Evolutionary conservation across 768 basidiomycete genomes (phyloP), one percentile per base, ranked within the genome.

Genomic region (Boletus sp.): DNA sequence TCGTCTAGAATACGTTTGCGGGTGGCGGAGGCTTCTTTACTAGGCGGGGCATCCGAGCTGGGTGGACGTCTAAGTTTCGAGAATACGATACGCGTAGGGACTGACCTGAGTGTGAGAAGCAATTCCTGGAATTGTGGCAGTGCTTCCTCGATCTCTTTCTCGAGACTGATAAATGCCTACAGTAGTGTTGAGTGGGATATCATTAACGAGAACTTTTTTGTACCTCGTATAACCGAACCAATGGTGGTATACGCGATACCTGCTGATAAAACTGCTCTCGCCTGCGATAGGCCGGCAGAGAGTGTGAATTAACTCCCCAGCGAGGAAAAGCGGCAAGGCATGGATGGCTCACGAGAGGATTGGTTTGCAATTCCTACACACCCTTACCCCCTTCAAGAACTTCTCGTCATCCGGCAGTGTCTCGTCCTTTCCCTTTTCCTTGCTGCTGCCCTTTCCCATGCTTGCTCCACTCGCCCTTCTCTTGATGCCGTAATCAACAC

Each of bases 111-210:
- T 10, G 79, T 82, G 41, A 89, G 69, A 30, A 97, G 71, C 28
- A 94, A 78, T 66, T 96, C 94, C 64, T 96, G 92, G 68, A 96
- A 95, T 60, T 87, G 84, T 4, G 94, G 93, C 5, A 98, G 78
- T 2, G 84, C 75, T 33, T 88, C 89, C 67, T 93, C 90, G n/a
- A 98, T 94, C 62, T 98, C 94, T 52, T 82, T 80, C 75, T 99
- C 94, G 8, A 97, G 74, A 39, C 66, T 70, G 37, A 92, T 74
- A 57, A 98, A 85, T 1, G 82, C 81, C 82, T 93, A 71, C 7
- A 41, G 30, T 10, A 41, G 42, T 47, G 49, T 30, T 52, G 51
- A 49, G 18, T 11, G 33, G 46, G 18, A 12, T 8, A 2, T 15
- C 11, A 12, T 18, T 1, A 24, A 52, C 47, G 44, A 42, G 5